phyloP scores from a whole-genome alignment of 495 filamentous ascomycete genomes.

The Penicillium cataractarum region DNA sequence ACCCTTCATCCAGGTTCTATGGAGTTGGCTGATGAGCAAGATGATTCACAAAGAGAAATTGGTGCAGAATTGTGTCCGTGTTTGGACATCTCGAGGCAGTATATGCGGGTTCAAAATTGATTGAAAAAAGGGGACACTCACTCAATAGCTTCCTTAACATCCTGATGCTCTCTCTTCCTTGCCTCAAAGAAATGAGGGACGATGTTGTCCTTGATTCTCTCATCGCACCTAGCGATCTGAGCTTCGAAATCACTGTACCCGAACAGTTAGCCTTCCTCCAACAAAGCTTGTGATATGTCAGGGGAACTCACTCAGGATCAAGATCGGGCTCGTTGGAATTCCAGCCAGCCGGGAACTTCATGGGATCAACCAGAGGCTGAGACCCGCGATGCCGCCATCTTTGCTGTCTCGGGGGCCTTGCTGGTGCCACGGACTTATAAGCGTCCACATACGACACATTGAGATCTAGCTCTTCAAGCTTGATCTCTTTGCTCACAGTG shows the following conservation, averaged over 20 bases:
- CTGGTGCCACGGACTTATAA: not conserved
- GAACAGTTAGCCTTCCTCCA: not conserved
- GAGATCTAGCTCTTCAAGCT: conserved; percentile 1
- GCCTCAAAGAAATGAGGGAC: conserved; percentile 17
- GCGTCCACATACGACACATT: conserved; percentile 2
- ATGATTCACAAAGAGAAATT: not conserved
- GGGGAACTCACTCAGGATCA: conserved; percentile 6
- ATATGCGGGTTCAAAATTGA: not conserved
- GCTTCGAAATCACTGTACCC: conserved; percentile 15
- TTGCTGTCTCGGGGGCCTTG: not conserved
- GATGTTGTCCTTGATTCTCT: conserved; percentile 18
- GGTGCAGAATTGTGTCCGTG: not conserved
- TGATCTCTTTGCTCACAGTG: not conserved
- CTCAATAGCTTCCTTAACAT: not conserved
- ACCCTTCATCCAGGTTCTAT: not conserved
- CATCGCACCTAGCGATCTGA: conserved; percentile 16
- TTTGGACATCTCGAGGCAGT: not conserved
- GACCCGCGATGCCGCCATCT: not conserved
- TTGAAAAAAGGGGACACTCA: not conserved
- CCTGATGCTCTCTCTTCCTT: conserved; percentile 2
- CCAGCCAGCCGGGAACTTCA: conserved; percentile 13
- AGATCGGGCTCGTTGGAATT: conserved; percentile 14
- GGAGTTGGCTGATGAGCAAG: not conserved
- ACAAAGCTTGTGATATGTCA: not conserved
- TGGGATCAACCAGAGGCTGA: not conserved